These are phyloP conservation scores for Fusarium lateritium DNA, from an alignment of 2,329 filamentous ascomycete genomes.

Conservation along the genomic window DNA sequence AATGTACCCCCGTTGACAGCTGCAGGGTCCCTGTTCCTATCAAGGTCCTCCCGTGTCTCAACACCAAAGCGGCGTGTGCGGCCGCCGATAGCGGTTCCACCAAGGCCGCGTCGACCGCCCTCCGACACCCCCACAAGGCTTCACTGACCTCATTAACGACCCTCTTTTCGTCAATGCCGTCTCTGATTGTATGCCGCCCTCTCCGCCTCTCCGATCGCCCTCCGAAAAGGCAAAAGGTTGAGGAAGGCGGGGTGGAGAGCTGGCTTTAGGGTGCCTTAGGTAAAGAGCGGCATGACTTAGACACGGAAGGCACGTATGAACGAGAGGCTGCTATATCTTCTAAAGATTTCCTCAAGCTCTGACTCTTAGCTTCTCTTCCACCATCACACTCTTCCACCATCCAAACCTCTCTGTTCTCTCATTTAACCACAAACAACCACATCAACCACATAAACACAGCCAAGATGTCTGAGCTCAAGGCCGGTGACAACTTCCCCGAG, in stretches of 20 bases:
- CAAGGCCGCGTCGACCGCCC: slow-evolving; percentile 38
- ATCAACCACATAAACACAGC: slow-evolving; percentile 15
- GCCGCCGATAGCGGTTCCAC: slow-evolving; percentile 44
- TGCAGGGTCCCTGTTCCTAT: slow-evolving; percentile 24
- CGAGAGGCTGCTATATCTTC: slow-evolving; percentile 27
- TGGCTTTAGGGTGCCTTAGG: slow-evolving; percentile 15
- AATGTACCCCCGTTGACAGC: slow-evolving; percentile 19
- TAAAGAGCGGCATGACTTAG: slow-evolving; percentile 24
- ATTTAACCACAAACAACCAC: slow-evolving; percentile 4
- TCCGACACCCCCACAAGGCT: slow-evolving; percentile 43
- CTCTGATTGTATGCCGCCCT: slow-evolving; percentile 23
- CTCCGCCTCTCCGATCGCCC: slow-evolving; percentile 39
- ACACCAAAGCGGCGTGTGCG: slow-evolving; percentile 23
- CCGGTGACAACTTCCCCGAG: slow-evolving; percentile 86
- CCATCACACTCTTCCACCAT: slow-evolving; percentile 11
- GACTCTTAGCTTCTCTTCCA: slow-evolving; percentile 7
- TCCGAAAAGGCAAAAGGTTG: slow-evolving; percentile 37
- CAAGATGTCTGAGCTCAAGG: slow-evolving; percentile 76
- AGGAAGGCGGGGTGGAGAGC: slow-evolving; percentile 14
- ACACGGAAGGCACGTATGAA: slow-evolving; percentile 17
- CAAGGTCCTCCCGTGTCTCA: slow-evolving; percentile 41
- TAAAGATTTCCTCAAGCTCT: slow-evolving; percentile 20
- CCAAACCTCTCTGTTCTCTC: slow-evolving; percentile 7
- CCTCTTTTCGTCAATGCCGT: slow-evolving; percentile 40
- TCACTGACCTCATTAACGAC: slow-evolving; percentile 47